These are phyloP conservation scores for Myriosclerotinia duriaeana DNA, from an alignment of 2,329 filamentous ascomycete species.

Conservation along the genomic window DNA sequence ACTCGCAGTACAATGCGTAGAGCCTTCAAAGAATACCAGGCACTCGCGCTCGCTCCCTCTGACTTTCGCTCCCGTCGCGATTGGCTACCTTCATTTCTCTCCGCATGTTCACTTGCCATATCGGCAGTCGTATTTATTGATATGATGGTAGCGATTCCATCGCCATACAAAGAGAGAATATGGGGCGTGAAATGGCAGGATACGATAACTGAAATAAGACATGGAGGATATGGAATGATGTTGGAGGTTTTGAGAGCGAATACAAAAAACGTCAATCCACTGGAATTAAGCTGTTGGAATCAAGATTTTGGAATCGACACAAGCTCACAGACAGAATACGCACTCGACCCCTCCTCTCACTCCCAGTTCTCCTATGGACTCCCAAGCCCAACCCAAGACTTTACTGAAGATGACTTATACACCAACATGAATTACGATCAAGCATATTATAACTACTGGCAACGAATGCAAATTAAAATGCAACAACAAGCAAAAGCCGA, in stretches of 20 bases:
- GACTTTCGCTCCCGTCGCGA: slow-evolving; percentile 24
- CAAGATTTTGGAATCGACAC: not conserved
- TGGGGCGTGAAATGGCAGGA: slow-evolving; percentile 28
- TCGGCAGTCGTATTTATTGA: slow-evolving; percentile 28
- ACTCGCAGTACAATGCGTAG: slow-evolving; percentile 27
- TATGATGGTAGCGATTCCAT: slow-evolving; percentile 25
- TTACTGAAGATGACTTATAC: slow-evolving; percentile 12
- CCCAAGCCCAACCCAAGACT: slow-evolving; percentile 1
- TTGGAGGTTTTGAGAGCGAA: slow-evolving; percentile 25
- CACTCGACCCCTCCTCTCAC: not conserved
- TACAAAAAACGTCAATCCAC: slow-evolving; percentile 27
- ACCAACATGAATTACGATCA: slow-evolving; percentile 3
- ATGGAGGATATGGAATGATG: slow-evolving; percentile 30
- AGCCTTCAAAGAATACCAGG: slow-evolving; percentile 27
- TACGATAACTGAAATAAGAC: slow-evolving; percentile 23
- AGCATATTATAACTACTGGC: not conserved
- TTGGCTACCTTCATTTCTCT: slow-evolving; percentile 30
- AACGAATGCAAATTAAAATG: not conserved
- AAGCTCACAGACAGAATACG: slow-evolving; percentile 10
- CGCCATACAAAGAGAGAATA: slow-evolving; percentile 28
- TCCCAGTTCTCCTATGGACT: not conserved
- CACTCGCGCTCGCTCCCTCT: slow-evolving; percentile 26
- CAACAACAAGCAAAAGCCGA: slow-evolving; percentile 4
- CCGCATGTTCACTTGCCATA: slow-evolving; percentile 23
- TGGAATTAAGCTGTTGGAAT: slow-evolving; percentile 26